These are phyloP conservation scores for Penicillium bialowiezense DNA, from an alignment of 495 filamentous ascomycete genomes.

Conservation along the genomic window DNA sequence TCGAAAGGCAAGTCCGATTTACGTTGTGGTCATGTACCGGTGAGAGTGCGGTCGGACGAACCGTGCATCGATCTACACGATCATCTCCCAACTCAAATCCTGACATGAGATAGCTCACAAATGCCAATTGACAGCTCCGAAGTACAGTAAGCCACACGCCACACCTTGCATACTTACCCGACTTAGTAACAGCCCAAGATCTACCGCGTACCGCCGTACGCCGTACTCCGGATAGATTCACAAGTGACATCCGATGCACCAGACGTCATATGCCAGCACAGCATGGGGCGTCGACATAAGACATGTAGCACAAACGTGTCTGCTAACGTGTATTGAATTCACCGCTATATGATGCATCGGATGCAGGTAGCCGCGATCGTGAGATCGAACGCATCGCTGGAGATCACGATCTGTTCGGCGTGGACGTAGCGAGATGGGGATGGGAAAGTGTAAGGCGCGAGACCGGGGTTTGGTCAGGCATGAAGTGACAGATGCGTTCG, in stretches of 20 bases:
- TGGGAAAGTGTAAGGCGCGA: neutral
- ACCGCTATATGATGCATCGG: constrained; percentile 27
- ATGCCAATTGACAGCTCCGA: constrained; percentile 16
- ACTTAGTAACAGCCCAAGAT: no score
- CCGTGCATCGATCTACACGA: constrained; percentile 14
- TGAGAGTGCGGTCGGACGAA: constrained; percentile 6
- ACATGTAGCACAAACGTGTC: neutral
- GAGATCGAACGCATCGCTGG: neutral
- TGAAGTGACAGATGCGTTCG: neutral
- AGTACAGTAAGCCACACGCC: neutral
- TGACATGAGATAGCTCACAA: constrained; percentile 31
- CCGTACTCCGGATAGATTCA: no score
- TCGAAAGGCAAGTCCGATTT: no score
- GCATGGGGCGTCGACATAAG: neutral
- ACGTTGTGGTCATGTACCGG: neutral
- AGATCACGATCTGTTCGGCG: neutral
- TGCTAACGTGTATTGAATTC: constrained; percentile 3
- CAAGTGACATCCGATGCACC: constrained; percentile 10
- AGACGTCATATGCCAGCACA: constrained; percentile 3
- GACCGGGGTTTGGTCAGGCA: neutral
- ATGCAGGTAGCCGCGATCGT: neutral
- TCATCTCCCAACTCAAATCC: constrained; percentile 9
- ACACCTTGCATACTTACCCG: neutral
- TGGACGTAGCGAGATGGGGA: neutral
- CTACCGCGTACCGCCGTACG: no score